A percentile compares a stretch with the other conserved stretches of the same genome.
Evolutionary conservation across 1,284 basidiomycete species (phyloP).

Genomic region (Fomitopsis betulina): DNA sequence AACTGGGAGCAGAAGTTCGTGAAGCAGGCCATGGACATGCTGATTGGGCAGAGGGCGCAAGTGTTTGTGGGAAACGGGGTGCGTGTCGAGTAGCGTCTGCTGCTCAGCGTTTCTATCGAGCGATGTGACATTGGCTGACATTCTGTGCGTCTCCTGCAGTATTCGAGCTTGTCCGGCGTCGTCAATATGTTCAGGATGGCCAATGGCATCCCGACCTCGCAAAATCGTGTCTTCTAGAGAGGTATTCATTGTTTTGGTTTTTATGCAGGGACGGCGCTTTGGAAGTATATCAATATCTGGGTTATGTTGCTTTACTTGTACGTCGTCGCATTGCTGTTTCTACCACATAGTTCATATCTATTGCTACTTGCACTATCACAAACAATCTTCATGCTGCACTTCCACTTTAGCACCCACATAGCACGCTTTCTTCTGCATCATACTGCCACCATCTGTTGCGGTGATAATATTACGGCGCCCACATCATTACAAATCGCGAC

Average conservation of each 20-base stretch:
- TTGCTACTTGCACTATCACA: no score
- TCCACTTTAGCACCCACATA: no score
- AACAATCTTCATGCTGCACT: no score
- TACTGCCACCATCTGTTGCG: no score
- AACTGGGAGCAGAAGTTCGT: constrained; percentile 35
- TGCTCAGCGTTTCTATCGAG: not conserved
- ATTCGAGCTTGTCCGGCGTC: constrained; percentile 56
- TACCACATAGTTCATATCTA: no score
- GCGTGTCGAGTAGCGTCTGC: constrained; percentile 16
- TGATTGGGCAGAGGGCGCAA: constrained; percentile 37
- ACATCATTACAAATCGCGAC: no score
- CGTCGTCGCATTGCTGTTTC: no score
- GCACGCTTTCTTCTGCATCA: no score
- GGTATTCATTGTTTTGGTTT: not conserved
- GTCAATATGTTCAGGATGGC: constrained; percentile 52
- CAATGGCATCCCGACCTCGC: constrained; percentile 15
- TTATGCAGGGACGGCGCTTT: not conserved
- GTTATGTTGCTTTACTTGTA: no score
- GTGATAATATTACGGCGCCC: no score
- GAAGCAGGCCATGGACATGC: constrained; percentile 40
- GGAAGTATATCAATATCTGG: no score
- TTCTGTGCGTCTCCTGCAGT: constrained; percentile 29
- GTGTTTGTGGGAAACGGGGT: constrained; percentile 44
- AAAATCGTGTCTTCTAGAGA: not conserved
- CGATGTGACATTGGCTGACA: not conserved